Evolutionary conservation across 257 asterid species (phyloP).

Genomic region (Solanum appendiculatum): DNA sequence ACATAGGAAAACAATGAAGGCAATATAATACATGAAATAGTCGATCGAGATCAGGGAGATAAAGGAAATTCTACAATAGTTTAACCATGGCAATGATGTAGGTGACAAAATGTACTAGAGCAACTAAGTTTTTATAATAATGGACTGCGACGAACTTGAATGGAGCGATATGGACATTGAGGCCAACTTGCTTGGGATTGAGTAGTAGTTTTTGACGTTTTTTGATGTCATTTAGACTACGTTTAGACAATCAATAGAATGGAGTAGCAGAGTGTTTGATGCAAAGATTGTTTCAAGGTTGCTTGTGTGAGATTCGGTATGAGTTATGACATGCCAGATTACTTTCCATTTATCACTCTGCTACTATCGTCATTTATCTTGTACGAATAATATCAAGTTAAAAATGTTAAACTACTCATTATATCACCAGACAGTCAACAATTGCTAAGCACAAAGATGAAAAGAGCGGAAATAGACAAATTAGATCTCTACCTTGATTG

Average conservation of each 20-base stretch:
- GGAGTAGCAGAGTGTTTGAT: neutral
- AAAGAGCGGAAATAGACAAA: neutral
- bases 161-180: neutral
- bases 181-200: neutral
- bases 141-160: neutral
- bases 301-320: neutral
- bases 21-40: neutral
- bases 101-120: neutral
- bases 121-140: neutral
- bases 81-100: neutral
- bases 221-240: neutral
- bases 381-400: neutral
- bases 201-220: neutral
- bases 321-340: neutral
- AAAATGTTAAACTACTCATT: neutral
- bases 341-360: neutral
- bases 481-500: slow-evolving; percentile 25
- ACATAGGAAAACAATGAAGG: neutral
- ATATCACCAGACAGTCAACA: neutral
- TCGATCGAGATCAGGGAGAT: neutral
- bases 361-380: neutral
- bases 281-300: neutral
- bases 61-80: neutral
- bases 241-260: neutral
- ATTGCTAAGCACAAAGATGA: neutral